Evolutionary conservation across 371 early-diverging fungal species (phyloP).

Genomic region (Homolaphlyctis polyrhiza): DNA sequence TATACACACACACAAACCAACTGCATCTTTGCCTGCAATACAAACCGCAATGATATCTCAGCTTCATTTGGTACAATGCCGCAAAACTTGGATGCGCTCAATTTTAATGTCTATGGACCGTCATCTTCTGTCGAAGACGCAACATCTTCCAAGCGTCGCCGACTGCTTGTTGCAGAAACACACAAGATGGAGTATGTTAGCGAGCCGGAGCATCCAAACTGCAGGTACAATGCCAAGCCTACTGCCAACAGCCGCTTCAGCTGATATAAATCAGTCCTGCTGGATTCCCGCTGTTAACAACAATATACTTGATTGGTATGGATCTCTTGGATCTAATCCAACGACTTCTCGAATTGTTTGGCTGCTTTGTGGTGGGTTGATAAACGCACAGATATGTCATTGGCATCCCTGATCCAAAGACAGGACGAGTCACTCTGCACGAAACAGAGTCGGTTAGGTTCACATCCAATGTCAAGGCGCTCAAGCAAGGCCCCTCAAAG

Average conservation of each 20-base stretch:
- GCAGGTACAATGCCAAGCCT: too few species aligned
- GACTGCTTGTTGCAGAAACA: slow-evolving; percentile 60
- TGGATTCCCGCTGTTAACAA: too few species aligned
- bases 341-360: slow-evolving; percentile 18
- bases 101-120: background rate
- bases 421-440: slow-evolving; percentile 58
- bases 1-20: too few species aligned
- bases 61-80: background rate
- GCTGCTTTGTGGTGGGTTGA: background rate
- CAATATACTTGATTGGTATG: too few species aligned
- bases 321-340: too few species aligned
- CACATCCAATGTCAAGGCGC: slow-evolving; percentile 62
- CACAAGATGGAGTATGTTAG: slow-evolving; percentile 70
- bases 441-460: slow-evolving; percentile 64
- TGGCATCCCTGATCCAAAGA: slow-evolving; percentile 65
- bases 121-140: background rate
- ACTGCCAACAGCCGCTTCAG: too few species aligned
- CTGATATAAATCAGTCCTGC: too few species aligned
- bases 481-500: slow-evolving; percentile 28
- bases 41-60: too few species aligned
- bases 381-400: slow-evolving; percentile 70
- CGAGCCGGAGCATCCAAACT: slow-evolving; percentile 9
- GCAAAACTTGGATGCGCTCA: background rate
- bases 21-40: too few species aligned
- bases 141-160: slow-evolving; percentile 23